These are phyloP conservation scores for Cupressus sempervirens DNA, from an alignment of 75 land plant species.

Conservation along the genomic window DNA sequence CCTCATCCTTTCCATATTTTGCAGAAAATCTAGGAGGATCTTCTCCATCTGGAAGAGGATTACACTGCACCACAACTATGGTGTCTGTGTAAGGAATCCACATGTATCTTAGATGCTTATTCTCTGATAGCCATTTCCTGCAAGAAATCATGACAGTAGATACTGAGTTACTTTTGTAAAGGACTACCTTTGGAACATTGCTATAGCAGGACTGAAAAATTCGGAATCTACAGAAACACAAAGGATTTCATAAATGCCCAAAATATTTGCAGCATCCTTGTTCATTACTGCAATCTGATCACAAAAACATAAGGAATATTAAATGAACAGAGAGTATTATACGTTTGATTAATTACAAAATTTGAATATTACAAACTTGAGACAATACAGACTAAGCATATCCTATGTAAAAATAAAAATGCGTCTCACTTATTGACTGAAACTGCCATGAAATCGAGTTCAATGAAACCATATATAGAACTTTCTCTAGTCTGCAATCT, in stretches of 20 bases:
- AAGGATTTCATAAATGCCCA: not conserved
- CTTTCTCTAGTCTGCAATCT: not conserved
- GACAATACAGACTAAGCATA: not conserved
- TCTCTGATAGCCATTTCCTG: conserved; percentile 94
- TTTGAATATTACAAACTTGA: not conserved
- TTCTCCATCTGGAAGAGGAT: conserved; percentile 84
- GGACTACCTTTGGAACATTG: conserved; percentile 6
- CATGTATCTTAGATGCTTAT: conserved; percentile 93
- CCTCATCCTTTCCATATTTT: conserved; percentile 71
- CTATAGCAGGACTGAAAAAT: not conserved
- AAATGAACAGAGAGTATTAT: not conserved
- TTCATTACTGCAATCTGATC: not conserved
- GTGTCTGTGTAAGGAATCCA: conserved; percentile 93
- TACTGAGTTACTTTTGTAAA: not conserved
- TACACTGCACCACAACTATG: conserved; percentile 92
- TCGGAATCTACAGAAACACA: not conserved
- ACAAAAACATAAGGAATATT: not conserved
- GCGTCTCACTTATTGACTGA: not conserved
- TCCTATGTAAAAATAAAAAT: not conserved
- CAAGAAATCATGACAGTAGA: conserved; percentile 8
- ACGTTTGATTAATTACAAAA: not conserved
- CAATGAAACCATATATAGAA: not conserved
- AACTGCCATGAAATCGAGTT: not conserved
- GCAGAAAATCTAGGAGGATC: conserved; percentile 63
- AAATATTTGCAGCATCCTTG: not conserved